Evolutionary conservation across 2,329 filamentous ascomycete genomes (phyloP), one percentile per base, ranked within the genome.

Genomic region (Rutstroemia sp.): DNA sequence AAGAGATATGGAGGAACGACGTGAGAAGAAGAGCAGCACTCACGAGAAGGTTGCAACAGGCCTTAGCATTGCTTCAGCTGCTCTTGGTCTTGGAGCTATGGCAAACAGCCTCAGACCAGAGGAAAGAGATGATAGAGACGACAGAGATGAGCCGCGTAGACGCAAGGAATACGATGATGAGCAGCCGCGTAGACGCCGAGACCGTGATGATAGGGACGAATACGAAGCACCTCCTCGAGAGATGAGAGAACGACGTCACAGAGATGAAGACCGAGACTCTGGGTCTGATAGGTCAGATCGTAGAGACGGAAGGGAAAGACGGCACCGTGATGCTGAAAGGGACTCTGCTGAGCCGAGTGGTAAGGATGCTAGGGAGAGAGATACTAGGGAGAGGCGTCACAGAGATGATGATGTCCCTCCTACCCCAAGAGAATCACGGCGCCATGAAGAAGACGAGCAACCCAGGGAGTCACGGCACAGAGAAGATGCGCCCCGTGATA

Each of bases 41-140:
- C 58, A 65, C 57, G 68, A 70, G 58, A 63, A 62, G 14, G 49
- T 68, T 16, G 63, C 67, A 18, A 62, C 67, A 10, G 65, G 68
- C 25, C 59, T 70, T 21, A 66, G 68, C 51, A 57, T 69, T 56
- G 68, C 69, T 44, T 65, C 64, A 27, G 66, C 65, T n/a, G 67
- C 68, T 34, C 55, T 70, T 21, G 65, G 69, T 16, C 48, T 70
- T 12, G 65, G 62, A 54, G 66, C 69, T 12, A 52, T 65, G 37
- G 69, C 68, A 56, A 67, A 66, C 42, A 57, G 52, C 27, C 53
- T 62, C 27, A 63, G 62, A n/a, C 51, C 63, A 16, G 66, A 66
- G 21, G 60, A 65, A n/a, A 59, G 63, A 30, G 65, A 68, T 18
- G 64, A 66, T 5, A 56, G 62, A 9, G 63, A 67, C 8, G 63